A percentile compares a stretch with the other conserved stretches of the same genome.
These are phyloP conservation scores for Syzygium grande DNA, from an alignment of 345 rosid genomes.

Conservation along the genomic window DNA sequence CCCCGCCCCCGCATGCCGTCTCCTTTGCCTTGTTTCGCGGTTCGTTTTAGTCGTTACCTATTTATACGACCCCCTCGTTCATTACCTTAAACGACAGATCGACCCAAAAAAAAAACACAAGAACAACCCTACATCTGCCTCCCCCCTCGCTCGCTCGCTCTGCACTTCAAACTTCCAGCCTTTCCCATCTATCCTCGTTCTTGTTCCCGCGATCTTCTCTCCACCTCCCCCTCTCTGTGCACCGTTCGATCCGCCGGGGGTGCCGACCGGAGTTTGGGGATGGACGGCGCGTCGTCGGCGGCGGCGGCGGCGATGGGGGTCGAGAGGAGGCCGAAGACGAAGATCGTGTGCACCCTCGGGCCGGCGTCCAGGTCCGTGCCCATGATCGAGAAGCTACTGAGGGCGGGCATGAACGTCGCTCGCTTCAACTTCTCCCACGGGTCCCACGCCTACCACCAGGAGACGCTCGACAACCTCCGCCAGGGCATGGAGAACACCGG, in stretches of 20 bases:
- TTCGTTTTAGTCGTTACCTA: not conserved
- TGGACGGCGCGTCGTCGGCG: not conserved
- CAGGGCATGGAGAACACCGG: slow-evolving; percentile 85
- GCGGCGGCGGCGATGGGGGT: not conserved
- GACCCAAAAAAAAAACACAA: not conserved
- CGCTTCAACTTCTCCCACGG: slow-evolving; percentile 98
- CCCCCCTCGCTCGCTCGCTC: too few relatives aligned
- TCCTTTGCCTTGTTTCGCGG: not conserved
- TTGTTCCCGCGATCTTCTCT: too few relatives aligned
- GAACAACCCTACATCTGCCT: not conserved
- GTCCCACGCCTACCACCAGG: slow-evolving; percentile 87
- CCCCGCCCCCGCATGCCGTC: not conserved
- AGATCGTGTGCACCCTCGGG: slow-evolving; percentile 94
- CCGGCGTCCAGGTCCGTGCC: slow-evolving; percentile 81
- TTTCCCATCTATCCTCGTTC: not conserved
- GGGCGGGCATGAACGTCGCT: slow-evolving; percentile 96
- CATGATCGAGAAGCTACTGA: slow-evolving; percentile 76
- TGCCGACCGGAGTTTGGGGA: not conserved
- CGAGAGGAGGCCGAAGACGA: slow-evolving; percentile 75
- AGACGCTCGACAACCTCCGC: slow-evolving; percentile 84
- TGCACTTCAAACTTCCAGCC: not conserved
- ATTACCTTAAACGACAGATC: not conserved
- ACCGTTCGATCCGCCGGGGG: not conserved
- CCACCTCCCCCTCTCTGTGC: not conserved
- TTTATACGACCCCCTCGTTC: not conserved